These are phyloP conservation scores for Hura crepitans DNA, from an alignment of 441 rosid genomes.

Conservation along the genomic window DNA sequence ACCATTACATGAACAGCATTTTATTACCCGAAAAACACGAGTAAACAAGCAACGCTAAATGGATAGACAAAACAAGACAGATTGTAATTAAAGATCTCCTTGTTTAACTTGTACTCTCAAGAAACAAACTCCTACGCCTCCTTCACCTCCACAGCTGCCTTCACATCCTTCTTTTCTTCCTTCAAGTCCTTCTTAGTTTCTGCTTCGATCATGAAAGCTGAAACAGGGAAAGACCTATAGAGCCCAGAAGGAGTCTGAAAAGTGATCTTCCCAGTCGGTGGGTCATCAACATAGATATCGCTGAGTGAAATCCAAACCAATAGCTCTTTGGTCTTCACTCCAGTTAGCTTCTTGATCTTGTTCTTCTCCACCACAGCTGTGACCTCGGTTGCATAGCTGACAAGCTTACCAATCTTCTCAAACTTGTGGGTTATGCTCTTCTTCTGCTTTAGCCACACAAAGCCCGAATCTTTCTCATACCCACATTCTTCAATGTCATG, in stretches of 20 bases:
- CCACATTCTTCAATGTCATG: conserved; percentile 80
- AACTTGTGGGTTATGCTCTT: conserved; percentile 76
- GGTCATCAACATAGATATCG: conserved; percentile 59
- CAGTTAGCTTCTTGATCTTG: conserved; percentile 87
- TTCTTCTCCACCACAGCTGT: conserved; percentile 54
- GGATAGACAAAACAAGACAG: neutral
- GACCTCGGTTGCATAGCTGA: conserved; percentile 60
- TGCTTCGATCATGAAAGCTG: conserved; percentile 50
- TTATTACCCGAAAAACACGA: too few species aligned
- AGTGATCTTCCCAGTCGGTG: conserved; percentile 47
- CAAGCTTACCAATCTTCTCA: conserved; percentile 57
- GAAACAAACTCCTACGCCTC: conserved; percentile 16
- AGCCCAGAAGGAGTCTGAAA: conserved; percentile 61
- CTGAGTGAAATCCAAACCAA: conserved; percentile 63
- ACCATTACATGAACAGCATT: too few species aligned
- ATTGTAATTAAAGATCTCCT: neutral
- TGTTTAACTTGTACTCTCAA: too few species aligned
- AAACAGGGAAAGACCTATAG: conserved; percentile 46
- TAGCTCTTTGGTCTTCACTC: conserved; percentile 89
- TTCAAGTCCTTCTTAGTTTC: conserved; percentile 23
- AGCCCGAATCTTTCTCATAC: conserved; percentile 67
- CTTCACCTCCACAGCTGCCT: conserved; percentile 33
- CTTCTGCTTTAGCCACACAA: conserved; percentile 93
- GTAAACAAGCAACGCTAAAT: neutral
- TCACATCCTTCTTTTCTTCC: neutral